Conservation (phyloP, 1,139 yeast genomes). For the Zygosaccharomyces pseudobailii region DNA sequence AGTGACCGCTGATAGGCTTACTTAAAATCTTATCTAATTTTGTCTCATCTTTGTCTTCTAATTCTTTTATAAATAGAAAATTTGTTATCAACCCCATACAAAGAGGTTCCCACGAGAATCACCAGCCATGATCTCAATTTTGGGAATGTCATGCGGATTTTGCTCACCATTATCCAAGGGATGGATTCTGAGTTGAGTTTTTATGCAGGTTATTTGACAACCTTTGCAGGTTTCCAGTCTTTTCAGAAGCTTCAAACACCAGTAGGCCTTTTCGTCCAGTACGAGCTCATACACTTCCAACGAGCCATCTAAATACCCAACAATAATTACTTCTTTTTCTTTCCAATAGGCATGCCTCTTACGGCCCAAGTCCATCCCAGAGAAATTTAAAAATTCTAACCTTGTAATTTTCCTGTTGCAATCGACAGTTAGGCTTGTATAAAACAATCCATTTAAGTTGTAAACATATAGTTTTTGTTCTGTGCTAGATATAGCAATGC, state of each 20-base stretch:
- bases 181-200: constrained; percentile 21
- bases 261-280: constrained; percentile 20
- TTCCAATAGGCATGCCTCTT: constrained; percentile 38
- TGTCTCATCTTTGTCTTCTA: not conserved
- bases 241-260: constrained; percentile 24
- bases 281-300: constrained; percentile 33
- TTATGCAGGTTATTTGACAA: constrained; percentile 17
- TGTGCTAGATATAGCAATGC: constrained; percentile 40
- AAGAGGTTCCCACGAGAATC: constrained; percentile 14
- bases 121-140: constrained; percentile 18
- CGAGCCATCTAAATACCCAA: constrained; percentile 35
- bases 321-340: constrained; percentile 34
- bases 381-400: constrained; percentile 28
- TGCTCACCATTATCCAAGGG: constrained; percentile 4
- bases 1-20: not conserved
- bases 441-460: constrained; percentile 52
- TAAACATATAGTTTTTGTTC: constrained; percentile 36
- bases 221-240: constrained; percentile 20
- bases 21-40: no score
- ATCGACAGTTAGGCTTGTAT: constrained; percentile 25
- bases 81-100: constrained; percentile 14
- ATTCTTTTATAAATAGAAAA: not conserved
- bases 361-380: constrained; percentile 22
- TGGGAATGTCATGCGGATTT: constrained; percentile 6
- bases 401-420: constrained; percentile 12